Percentiles rank a stretch among this genome's conserved stretches.
phyloP scores from a whole-genome alignment of 495 filamentous ascomycete genomes.

The Neurospora sp. region DNA sequence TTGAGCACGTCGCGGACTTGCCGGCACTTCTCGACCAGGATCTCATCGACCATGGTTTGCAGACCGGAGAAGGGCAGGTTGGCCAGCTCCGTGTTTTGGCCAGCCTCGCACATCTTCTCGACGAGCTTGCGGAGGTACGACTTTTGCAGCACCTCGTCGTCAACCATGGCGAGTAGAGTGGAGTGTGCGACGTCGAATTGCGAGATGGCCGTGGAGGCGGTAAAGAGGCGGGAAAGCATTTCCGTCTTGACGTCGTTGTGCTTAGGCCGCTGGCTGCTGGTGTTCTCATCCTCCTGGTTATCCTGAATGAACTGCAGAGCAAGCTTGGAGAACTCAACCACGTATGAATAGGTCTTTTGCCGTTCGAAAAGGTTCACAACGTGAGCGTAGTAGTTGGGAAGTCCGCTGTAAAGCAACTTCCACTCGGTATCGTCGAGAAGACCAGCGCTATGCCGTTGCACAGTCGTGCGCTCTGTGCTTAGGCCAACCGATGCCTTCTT shows the following conservation, averaged over 20 bases:
- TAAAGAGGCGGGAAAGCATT: conserved; percentile 74
- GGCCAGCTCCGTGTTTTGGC: conserved; percentile 57
- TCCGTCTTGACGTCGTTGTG: conserved; percentile 39
- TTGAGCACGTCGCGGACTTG: conserved; percentile 45
- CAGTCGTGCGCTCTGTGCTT: conserved; percentile 32
- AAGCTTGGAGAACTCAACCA: conserved; percentile 73
- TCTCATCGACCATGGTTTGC: conserved; percentile 64
- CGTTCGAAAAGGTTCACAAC: conserved; percentile 73
- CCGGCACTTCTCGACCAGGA: conserved; percentile 54
- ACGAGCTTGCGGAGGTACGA: conserved; percentile 57
- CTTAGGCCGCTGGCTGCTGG: neutral
- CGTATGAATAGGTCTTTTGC: conserved; percentile 61
- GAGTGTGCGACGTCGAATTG: conserved; percentile 76
- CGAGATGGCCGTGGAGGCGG: conserved; percentile 61
- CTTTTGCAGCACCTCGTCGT: conserved; percentile 54
- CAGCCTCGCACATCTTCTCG: conserved; percentile 57
- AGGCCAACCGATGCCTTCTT: conserved; percentile 73
- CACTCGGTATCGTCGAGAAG: conserved; percentile 64
- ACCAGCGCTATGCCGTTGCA: conserved; percentile 38
- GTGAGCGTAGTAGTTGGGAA: conserved; percentile 79
- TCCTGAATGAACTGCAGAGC: conserved; percentile 54
- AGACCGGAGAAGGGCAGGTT: conserved; percentile 68
- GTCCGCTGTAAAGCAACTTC: conserved; percentile 62
- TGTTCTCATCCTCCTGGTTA: conserved; percentile 28
- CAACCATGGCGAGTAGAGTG: conserved; percentile 55